Evolutionary conservation across 2,329 filamentous ascomycete species (phyloP).

Genomic region (Monilinia laxa): DNA sequence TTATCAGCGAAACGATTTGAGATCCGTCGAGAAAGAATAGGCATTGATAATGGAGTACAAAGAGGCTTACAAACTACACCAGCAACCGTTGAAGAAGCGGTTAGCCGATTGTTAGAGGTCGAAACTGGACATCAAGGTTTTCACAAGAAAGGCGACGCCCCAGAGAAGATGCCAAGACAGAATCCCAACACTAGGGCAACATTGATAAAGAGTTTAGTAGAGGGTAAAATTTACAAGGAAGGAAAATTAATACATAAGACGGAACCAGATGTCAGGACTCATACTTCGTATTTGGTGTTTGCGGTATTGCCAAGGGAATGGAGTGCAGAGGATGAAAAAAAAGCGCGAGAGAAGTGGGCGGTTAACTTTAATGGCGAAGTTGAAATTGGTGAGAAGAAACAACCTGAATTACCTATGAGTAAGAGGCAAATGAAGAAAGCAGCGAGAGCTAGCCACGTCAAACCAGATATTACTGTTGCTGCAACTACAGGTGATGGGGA

Average conservation of each 20-base stretch:
- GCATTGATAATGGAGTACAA: conserved; percentile 57
- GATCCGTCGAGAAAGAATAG: conserved; percentile 77
- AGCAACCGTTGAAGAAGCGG: conserved; percentile 75
- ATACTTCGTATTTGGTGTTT: conserved; percentile 97
- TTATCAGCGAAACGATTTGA: conserved; percentile 77
- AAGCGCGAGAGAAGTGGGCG: conserved; percentile 59
- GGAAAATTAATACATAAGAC: conserved; percentile 77
- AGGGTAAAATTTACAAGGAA: conserved; percentile 65
- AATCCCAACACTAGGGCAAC: conserved; percentile 42
- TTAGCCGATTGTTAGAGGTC: conserved; percentile 70
- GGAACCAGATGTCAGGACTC: conserved; percentile 88
- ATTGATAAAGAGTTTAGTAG: conserved; percentile 38
- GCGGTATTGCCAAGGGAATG: conserved; percentile 85
- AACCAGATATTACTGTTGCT: not conserved
- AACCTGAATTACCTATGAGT: conserved; percentile 26
- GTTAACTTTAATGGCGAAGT: conserved; percentile 29
- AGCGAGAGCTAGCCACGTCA: conserved; percentile 25
- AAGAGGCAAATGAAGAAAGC: conserved; percentile 36
- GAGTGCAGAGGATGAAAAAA: conserved; percentile 76
- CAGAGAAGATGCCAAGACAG: conserved; percentile 34
- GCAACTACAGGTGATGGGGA: not conserved
- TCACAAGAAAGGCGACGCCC: conserved; percentile 45
- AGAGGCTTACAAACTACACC: conserved; percentile 60
- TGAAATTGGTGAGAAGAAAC: conserved; percentile 26
- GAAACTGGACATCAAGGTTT: conserved; percentile 68